phyloP scores from a whole-genome alignment of 2,329 filamentous ascomycete species.

The Colletotrichum coccodes region DNA sequence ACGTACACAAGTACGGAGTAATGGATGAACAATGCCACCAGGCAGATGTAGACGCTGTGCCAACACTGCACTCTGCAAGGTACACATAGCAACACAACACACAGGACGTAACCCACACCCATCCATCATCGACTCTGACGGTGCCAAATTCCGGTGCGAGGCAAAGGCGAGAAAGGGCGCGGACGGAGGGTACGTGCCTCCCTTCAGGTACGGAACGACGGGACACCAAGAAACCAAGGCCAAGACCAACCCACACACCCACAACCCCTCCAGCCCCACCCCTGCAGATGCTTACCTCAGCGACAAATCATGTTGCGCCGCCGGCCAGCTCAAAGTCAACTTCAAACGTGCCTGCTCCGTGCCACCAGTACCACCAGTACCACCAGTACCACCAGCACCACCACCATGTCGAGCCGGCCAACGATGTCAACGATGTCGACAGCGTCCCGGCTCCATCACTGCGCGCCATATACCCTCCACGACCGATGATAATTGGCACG shows the following conservation, averaged over 20 bases:
- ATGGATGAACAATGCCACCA: not conserved
- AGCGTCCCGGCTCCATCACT: constrained; percentile 14
- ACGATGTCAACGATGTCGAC: constrained; percentile 16
- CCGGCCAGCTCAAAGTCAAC: constrained; percentile 48
- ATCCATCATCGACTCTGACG: not conserved
- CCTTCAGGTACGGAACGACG: not conserved
- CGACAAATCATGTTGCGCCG: constrained; percentile 40
- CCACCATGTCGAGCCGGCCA: constrained; percentile 28
- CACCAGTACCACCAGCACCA: not conserved
- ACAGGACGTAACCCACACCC: constrained; percentile 7
- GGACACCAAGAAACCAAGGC: constrained; percentile 1
- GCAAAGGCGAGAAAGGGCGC: not conserved
- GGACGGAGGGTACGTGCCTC: not conserved
- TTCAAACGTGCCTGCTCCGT: constrained; percentile 49
- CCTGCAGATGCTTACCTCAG: constrained; percentile 39
- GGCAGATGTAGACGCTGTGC: not conserved
- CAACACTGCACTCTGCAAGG: constrained; percentile 4
- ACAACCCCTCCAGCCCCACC: constrained; percentile 19
- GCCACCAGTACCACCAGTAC: constrained; percentile 37
- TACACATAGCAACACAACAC: not conserved
- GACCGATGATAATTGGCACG: constrained; percentile 14
- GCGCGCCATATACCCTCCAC: constrained; percentile 33
- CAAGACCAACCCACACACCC: constrained; percentile 29
- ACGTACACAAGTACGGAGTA: not conserved
- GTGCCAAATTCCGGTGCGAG: not conserved